These are phyloP conservation scores for Poa annua DNA, from an alignment of 176 grass and related monocot species.

Conservation along the genomic window DNA sequence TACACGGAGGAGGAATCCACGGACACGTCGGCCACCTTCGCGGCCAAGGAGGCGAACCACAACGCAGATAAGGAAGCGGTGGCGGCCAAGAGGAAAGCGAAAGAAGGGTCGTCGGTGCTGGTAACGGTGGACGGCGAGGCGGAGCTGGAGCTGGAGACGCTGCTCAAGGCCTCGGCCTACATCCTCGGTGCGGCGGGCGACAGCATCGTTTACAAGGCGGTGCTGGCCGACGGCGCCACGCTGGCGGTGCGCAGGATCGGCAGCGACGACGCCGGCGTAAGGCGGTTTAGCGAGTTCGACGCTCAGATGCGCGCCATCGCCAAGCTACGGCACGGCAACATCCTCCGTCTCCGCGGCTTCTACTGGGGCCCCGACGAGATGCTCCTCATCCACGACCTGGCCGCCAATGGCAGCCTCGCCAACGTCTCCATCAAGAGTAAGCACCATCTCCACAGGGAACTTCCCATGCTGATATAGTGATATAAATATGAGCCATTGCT, in stretches of 20 bases:
- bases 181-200: constrained; percentile 64
- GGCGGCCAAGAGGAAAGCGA: constrained; percentile 34
- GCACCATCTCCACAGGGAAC: neutral
- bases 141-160: constrained; percentile 78
- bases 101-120: constrained; percentile 36
- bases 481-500: neutral
- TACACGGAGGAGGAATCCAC: constrained; percentile 54
- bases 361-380: constrained; percentile 93
- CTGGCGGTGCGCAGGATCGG: constrained; percentile 84
- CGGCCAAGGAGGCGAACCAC: constrained; percentile 44
- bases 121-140: constrained; percentile 72
- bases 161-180: constrained; percentile 89
- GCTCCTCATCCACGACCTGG: constrained; percentile 91
- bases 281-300: constrained; percentile 75
- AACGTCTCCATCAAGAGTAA: constrained; percentile 77
- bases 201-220: constrained; percentile 95
- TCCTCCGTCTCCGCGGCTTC: constrained; percentile 81
- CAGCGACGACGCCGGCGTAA: constrained; percentile 50
- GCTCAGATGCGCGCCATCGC: constrained; percentile 69
- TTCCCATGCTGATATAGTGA: neutral
- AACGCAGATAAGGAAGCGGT: neutral
- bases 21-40: constrained; percentile 57
- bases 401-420: constrained; percentile 78
- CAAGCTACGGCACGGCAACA: constrained; percentile 64
- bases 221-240: constrained; percentile 59